A percentile compares a stretch with the other conserved stretches of the same genome.
Conservation (phyloP, 176 grass and related monocot genomes). For the Phoenix dactylifera region DNA sequence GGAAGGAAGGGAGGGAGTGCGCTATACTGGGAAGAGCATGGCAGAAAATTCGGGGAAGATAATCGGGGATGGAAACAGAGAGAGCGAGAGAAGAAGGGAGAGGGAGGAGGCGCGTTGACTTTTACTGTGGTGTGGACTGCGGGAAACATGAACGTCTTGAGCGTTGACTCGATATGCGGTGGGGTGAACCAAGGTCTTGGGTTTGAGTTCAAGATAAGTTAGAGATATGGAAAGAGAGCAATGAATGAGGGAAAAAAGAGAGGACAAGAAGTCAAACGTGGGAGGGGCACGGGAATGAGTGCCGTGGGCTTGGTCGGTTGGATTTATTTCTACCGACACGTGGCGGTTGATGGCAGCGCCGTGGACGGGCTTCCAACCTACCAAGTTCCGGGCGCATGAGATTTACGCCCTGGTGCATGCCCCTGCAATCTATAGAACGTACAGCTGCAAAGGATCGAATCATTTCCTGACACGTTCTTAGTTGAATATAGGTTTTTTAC, state of each 20-base stretch:
- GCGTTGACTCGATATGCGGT: constrained; percentile 30
- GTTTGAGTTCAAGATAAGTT: not conserved
- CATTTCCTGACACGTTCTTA: too few relatives aligned
- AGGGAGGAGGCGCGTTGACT: constrained; percentile 11
- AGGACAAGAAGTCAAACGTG: not conserved
- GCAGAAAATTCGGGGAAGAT: not conserved
- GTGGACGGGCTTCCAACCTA: not conserved
- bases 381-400: not conserved
- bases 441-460: too few relatives aligned
- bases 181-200: constrained; percentile 2
- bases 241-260: not conserved
- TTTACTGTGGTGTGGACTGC: not conserved
- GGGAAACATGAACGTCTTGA: not conserved
- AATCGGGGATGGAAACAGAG: constrained; percentile 42
- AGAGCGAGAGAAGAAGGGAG: constrained; percentile 10
- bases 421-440: not conserved
- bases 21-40: constrained; percentile 2
- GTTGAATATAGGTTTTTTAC: too few relatives aligned
- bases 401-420: not conserved
- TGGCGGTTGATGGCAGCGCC: not conserved
- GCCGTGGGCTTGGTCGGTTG: too few relatives aligned
- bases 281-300: not conserved
- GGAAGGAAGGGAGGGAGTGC: constrained; percentile 8
- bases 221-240: not conserved
- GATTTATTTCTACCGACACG: not conserved